A percentile compares a stretch with the other conserved stretches of the same genome.
Conservation (phyloP, 495 filamentous ascomycete genomes). For the Lasiosphaeris hirsuta region DNA sequence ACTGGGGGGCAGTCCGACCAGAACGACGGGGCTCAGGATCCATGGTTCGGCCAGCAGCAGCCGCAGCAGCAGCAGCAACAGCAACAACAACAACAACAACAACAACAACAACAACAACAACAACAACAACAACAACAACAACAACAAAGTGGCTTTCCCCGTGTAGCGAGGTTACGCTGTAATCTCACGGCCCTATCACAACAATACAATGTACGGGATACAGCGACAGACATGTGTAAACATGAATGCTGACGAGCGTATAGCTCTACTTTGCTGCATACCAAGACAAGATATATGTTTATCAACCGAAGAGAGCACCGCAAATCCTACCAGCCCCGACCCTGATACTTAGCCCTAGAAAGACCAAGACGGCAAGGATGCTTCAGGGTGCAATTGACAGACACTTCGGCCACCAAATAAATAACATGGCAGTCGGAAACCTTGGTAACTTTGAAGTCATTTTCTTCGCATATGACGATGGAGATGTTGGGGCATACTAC, state of each 20-base stretch:
- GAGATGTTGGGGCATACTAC: slow-evolving; percentile 81
- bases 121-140: slow-evolving; percentile 3
- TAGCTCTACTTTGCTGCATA: slow-evolving; percentile 77
- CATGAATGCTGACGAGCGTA: slow-evolving; percentile 4
- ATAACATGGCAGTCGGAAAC: slow-evolving; percentile 72
- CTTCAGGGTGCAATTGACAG: slow-evolving; percentile 56
- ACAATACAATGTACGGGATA: slow-evolving; percentile 38
- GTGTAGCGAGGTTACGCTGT: slow-evolving; percentile 35
- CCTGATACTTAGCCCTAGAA: slow-evolving; percentile 62
- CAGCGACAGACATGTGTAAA: too few relatives aligned
- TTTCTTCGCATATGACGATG: slow-evolving; percentile 76
- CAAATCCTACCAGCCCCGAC: slow-evolving; percentile 56
- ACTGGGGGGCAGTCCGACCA: too few relatives aligned
- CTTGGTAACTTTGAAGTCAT: slow-evolving; percentile 80
- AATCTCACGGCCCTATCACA: slow-evolving; percentile 52
- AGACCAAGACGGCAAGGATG: slow-evolving; percentile 37
- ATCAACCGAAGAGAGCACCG: slow-evolving; percentile 62
- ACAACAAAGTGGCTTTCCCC: slow-evolving; percentile 28
- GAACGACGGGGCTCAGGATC: too few relatives aligned
- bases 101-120: too few relatives aligned
- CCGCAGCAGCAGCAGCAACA: slow-evolving; percentile 1
- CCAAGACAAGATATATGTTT: slow-evolving; percentile 66
- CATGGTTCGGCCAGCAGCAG: background rate
- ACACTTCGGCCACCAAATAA: slow-evolving; percentile 65
- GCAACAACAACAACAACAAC: background rate